These are phyloP conservation scores for Rhynchospora pubera DNA, from an alignment of 176 grass and related monocot genomes.

Conservation along the genomic window DNA sequence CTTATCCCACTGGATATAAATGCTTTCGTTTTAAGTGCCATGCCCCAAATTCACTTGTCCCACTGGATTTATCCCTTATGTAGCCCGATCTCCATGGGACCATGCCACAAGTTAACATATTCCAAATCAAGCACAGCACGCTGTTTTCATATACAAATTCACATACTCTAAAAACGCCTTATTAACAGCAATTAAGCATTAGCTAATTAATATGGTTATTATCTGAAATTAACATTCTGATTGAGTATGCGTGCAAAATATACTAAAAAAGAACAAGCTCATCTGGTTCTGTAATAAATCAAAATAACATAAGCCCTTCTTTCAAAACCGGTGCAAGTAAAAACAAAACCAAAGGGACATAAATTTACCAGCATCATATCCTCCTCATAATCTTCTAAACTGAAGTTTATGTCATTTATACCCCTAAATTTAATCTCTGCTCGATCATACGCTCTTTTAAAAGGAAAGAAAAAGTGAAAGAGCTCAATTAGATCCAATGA, in stretches of 20 bases:
- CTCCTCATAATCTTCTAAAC: conserved; percentile 76
- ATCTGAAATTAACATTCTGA: background rate
- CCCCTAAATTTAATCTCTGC: conserved; percentile 96
- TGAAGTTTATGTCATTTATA: conserved; percentile 91
- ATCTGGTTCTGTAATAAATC: conserved; percentile 32
- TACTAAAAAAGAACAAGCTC: conserved; percentile 21
- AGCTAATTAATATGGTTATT: too few species aligned
- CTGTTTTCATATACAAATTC: too few species aligned
- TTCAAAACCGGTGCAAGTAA: background rate
- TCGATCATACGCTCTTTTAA: conserved; percentile 79
- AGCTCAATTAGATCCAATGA: background rate
- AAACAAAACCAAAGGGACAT: background rate
- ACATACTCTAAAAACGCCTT: too few species aligned
- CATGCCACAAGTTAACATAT: too few species aligned
- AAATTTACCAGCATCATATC: conserved; percentile 76
- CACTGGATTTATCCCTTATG: too few species aligned
- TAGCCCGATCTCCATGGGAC: too few species aligned
- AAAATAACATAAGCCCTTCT: background rate
- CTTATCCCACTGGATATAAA: too few species aligned
- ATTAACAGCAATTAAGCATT: too few species aligned
- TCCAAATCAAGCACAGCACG: too few species aligned
- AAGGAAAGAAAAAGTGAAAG: background rate
- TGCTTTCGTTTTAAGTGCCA: too few species aligned
- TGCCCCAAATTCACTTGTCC: too few species aligned
- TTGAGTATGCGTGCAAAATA: background rate